Evolutionary conservation across 176 grass and related monocot genomes (phyloP), one percentile per base, ranked within the genome.

Genomic region (Alloteropsis semialata): DNA sequence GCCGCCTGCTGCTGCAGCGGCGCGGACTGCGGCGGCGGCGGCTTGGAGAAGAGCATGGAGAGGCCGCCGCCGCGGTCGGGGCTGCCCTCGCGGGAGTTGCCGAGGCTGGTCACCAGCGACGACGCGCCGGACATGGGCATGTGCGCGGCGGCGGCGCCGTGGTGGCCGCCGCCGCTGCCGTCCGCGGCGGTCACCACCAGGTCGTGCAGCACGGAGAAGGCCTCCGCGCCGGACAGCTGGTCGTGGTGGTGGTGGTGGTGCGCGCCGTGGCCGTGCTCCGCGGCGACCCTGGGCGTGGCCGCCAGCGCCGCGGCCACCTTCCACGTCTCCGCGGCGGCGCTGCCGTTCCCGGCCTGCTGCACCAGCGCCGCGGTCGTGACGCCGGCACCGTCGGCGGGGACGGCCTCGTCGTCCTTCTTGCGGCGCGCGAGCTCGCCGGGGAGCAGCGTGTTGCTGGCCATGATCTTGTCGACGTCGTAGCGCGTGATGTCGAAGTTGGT

Each of bases 401-500:
- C 34, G 19, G 1, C 25, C 21, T 72, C 83, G 48, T 54, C 58
- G 67, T 76, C 71, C 75, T 95, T 93, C 45, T 81, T 90, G 64
- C 93, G 85, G 46, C 97, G 88, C 17, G 97, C 97, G 32, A 90
- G 89, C 3, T 99, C 97, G 6, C 83, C 83, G 0, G 91, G 84
- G 3, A 99, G 91, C 22, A 99, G 93, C 19, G 93, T 99, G 89
- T 81, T 96, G 77, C 97, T 99, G 19, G 89, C 97, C 97, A 99
- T 96, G 85, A 99, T 99, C 83, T 89, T 96, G 71, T 99, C 91
- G n/a, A 94, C 97, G 64, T 99, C 89, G 72, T 99, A 99, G 38
- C 97, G 87, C 39, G 97, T 92, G 86, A 99, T 94, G 85, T 96
- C 91, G 74, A 99, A 99, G 89, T 99, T 99, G 4, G 97, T 99